These are phyloP conservation scores for Rossbeevera mucosa DNA, from an alignment of 768 basidiomycete species.

Conservation along the genomic window DNA sequence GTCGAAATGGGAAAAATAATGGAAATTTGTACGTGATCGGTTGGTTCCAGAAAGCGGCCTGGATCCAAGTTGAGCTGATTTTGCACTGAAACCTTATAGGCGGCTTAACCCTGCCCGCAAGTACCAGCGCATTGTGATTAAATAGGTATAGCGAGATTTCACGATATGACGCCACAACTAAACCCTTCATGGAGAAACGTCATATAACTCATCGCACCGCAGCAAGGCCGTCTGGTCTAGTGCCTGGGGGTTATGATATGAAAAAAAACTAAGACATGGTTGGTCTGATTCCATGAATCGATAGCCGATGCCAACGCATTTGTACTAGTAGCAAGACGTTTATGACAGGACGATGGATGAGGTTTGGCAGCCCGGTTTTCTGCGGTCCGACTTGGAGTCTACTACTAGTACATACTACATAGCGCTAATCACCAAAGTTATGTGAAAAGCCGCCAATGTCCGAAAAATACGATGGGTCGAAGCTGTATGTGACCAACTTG, in stretches of 20 bases:
- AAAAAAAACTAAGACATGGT: slow-evolving; percentile 3
- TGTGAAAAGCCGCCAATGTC: neutral
- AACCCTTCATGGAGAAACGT: slow-evolving; percentile 4
- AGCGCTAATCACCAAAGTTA: slow-evolving; percentile 9
- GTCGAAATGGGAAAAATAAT: neutral
- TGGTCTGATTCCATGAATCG: neutral
- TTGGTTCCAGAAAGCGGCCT: neutral
- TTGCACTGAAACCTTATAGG: too few relatives aligned
- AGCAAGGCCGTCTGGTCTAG: neutral
- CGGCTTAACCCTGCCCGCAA: neutral
- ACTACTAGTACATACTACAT: too few relatives aligned
- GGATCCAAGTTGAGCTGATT: neutral
- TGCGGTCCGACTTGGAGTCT: neutral
- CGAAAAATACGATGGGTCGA: slow-evolving; percentile 2
- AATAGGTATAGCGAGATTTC: neutral
- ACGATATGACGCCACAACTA: neutral
- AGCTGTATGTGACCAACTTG: neutral
- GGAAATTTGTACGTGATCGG: slow-evolving; percentile 14
- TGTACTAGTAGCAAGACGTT: neutral
- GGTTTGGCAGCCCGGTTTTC: slow-evolving; percentile 2
- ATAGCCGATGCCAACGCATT: neutral
- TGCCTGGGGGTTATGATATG: neutral
- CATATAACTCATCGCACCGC: neutral
- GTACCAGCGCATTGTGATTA: neutral
- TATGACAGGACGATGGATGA: neutral